These are phyloP conservation scores for Aspergillus neotritici DNA, from an alignment of 2,329 filamentous ascomycete genomes.

Conservation along the genomic window DNA sequence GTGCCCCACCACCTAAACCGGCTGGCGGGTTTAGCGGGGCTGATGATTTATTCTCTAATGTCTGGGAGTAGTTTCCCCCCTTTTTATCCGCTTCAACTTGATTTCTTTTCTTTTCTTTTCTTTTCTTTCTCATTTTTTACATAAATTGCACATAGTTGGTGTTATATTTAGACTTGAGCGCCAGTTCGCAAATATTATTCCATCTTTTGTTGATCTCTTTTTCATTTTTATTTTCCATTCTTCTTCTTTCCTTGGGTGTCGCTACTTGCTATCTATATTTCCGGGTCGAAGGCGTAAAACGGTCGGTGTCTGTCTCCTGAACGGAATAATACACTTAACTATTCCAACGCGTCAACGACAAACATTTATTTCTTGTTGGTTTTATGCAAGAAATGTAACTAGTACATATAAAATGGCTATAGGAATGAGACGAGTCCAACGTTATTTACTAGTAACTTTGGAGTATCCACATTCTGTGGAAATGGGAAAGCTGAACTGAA, in stretches of 20 bases:
- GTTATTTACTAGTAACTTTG: no score
- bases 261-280: no score
- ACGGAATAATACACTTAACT: no score
- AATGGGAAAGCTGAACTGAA: no score
- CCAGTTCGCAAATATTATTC: slow-evolving; percentile 5
- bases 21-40: slow-evolving; percentile 55
- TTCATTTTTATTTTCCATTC: not conserved
- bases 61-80: slow-evolving; percentile 64
- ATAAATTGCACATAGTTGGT: slow-evolving; percentile 10
- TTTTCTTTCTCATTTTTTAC: slow-evolving; percentile 1
- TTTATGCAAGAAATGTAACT: no score
- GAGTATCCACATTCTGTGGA: no score
- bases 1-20: slow-evolving; percentile 43
- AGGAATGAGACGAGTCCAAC: no score
- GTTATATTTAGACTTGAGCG: slow-evolving; percentile 12
- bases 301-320: no score
- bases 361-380: no score
- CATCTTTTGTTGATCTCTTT: not conserved
- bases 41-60: slow-evolving; percentile 92
- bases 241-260: not conserved
- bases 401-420: no score
- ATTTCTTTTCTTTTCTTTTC: slow-evolving; percentile 17
- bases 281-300: no score
- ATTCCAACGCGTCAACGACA: no score
- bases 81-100: not conserved